Evolutionary conservation across 352 stramenopile genomes (phyloP), one percentile per base, ranked within the genome.

Genomic region (Phytophthora litchii): DNA sequence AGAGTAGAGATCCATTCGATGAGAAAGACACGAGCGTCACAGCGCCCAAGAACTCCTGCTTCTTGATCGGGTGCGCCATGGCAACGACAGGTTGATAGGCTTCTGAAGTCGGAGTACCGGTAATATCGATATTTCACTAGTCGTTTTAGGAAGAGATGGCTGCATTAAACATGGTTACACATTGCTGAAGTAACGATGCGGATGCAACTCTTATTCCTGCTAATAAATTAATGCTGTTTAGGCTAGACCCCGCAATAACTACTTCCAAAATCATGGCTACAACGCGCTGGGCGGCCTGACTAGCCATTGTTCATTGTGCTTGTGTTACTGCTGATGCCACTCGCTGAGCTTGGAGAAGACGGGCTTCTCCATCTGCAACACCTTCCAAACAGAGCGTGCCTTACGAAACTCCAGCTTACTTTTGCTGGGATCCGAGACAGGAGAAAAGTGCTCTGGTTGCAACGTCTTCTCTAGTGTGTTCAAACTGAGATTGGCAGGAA

Each of bases 1-100:
- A 93, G 3, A 96, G 67, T 25, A 94, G 27, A 40, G 74, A 83
- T 2, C 84, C 86, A 63, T 89, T 67, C 3, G 46, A 38, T 1
- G 84, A 92, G 68, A 95, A 96, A 29, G 74, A 70, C 41, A 93
- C 60, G 44, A 92, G 69, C 60, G 87, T 95, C 48, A 96, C 87
- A n/a, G 87, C 82, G 49, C 87, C 86, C 14, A 94, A 49, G 65
- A 86, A 94, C 58, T 90, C 80, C 52, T 79, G 71, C 65, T 94
- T 96, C 23, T 57, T 56, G 31, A 67, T 67, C 12, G 17, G 44
- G 27, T 51, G 44, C 9, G 14, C 13, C 49, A 57, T 57, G 27
- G 23, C 14, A 27, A 36, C 21, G 32, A 21, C 45, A n/a, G 34
- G 45, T 12, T 27, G 23, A 27, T 5, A 27, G 23, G 23, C 23